These are phyloP conservation scores for Wallacemonas sp. DNA, from an alignment of 208 protist genomes.

Conservation along the genomic window DNA sequence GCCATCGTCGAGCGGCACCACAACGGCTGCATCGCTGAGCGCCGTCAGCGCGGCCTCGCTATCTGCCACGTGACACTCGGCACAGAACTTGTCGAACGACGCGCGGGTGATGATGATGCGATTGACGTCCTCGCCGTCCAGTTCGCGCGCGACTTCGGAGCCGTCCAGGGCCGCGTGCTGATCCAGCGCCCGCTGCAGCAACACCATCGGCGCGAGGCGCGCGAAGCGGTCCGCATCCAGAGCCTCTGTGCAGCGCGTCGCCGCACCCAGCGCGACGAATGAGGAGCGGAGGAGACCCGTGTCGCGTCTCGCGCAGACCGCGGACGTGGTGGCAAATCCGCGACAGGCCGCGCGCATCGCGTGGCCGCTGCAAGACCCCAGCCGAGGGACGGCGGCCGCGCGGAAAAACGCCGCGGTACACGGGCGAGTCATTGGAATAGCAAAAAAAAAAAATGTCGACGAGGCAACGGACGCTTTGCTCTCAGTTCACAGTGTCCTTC, in stretches of 20 bases:
- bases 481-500: too few relatives aligned
- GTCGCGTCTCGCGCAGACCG: neutral
- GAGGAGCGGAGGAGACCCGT: neutral
- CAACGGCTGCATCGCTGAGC: slow-evolving; percentile 49
- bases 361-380: neutral
- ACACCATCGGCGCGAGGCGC: slow-evolving; percentile 44
- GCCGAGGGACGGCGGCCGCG: too few relatives aligned
- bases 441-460: too few relatives aligned
- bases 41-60: slow-evolving; percentile 37
- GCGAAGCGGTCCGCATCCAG: slow-evolving; percentile 36
- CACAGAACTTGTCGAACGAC: slow-evolving; percentile 59
- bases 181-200: slow-evolving; percentile 55
- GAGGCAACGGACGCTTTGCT: too few relatives aligned
- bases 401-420: neutral
- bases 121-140: slow-evolving; percentile 17
- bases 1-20: slow-evolving; percentile 57
- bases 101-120: slow-evolving; percentile 53
- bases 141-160: slow-evolving; percentile 16
- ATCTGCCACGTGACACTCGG: slow-evolving; percentile 50
- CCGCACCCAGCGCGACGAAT: neutral
- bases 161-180: slow-evolving; percentile 44
- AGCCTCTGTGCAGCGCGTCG: neutral
- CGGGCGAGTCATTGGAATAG: neutral
- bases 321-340: neutral
- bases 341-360: neutral